A percentile compares a stretch with the other conserved stretches of the same genome.
Evolutionary conservation across 208 protist species (phyloP).

Genomic region (Naegleria gruberi): DNA sequence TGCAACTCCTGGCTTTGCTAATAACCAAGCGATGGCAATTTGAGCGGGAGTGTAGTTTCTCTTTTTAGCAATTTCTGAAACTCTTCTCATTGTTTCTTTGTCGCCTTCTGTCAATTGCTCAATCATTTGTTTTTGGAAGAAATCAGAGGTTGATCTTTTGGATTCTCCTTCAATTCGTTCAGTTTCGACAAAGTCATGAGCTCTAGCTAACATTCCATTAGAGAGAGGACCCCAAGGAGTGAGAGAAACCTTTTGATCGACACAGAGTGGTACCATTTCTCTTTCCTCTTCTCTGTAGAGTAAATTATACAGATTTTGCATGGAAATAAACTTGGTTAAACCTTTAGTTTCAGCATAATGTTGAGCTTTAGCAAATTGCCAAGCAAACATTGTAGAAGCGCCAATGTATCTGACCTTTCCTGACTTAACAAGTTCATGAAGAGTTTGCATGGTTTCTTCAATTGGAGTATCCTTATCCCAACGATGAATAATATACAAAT

Average conservation of each 20-base stretch:
- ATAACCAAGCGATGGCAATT: not conserved
- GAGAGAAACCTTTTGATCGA: not conserved
- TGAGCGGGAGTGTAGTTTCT: not conserved
- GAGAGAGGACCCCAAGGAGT: not conserved
- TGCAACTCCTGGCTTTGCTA: not conserved
- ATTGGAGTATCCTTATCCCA: not conserved
- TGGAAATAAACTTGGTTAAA: no score
- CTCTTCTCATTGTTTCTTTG: not conserved
- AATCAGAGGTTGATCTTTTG: not conserved
- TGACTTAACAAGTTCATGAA: not conserved
- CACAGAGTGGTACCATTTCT: not conserved
- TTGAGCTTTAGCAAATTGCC: no score
- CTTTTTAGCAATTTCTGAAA: not conserved
- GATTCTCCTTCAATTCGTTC: not conserved
- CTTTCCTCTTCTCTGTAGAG: not conserved
- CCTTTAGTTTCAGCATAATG: no score
- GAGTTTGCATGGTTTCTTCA: not conserved
- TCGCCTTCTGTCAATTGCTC: not conserved
- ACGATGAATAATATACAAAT: not conserved
- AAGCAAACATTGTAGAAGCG: no score
- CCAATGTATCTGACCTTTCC: not conserved
- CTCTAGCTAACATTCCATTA: not conserved
- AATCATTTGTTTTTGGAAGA: not conserved
- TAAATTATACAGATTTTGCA: not conserved
- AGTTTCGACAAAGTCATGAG: not conserved